These are phyloP conservation scores for Podospora bellae-mahoneyi DNA, from an alignment of 495 filamentous ascomycete genomes.

Conservation along the genomic window DNA sequence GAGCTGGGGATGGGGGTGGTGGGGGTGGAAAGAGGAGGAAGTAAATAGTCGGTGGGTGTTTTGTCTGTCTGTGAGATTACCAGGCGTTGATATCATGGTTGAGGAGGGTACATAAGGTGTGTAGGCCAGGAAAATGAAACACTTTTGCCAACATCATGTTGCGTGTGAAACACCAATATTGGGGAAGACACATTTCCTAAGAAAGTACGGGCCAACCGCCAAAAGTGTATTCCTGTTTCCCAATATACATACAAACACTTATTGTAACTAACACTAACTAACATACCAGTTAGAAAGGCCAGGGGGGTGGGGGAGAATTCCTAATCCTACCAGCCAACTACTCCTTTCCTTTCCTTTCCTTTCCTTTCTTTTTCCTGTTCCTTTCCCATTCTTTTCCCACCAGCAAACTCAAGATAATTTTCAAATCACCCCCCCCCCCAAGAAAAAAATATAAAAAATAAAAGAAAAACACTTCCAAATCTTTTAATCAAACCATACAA, in stretches of 20 bases:
- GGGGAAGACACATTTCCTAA: no score
- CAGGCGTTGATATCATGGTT: neutral
- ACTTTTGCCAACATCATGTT: no score
- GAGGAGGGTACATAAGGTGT: neutral
- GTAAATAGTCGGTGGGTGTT: slow-evolving; percentile 15
- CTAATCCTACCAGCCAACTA: neutral
- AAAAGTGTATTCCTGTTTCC: neutral
- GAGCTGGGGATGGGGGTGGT: slow-evolving; percentile 56
- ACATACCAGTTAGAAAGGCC: neutral
- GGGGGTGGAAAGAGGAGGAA: slow-evolving; percentile 68
- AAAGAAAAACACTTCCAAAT: no score
- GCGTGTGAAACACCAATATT: no score
- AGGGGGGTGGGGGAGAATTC: neutral
- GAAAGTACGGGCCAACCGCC: no score
- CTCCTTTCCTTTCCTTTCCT: no score
- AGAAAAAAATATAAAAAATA: neutral
- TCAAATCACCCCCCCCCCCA: neutral
- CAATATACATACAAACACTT: no score
- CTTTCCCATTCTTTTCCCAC: neutral
- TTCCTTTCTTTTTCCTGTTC: no score
- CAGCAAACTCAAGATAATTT: no score
- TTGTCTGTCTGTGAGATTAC: no score
- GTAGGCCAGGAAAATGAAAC: neutral
- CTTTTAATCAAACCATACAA: neutral
- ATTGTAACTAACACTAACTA: neutral